These are phyloP conservation scores for Babesia bigemina DNA, from an alignment of 169 alveolate species.

Conservation along the genomic window DNA sequence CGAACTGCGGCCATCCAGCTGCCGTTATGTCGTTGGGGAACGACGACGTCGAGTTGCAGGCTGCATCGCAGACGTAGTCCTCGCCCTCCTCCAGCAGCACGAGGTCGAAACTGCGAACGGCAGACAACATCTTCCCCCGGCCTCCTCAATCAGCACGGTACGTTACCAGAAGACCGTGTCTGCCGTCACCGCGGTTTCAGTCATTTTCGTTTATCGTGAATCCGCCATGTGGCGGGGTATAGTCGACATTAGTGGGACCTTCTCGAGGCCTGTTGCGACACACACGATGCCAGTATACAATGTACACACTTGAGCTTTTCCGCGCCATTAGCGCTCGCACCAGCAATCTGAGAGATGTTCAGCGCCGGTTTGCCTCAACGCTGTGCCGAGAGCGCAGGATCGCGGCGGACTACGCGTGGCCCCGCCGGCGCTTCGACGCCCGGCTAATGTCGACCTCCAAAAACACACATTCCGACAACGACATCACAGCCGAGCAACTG, in stretches of 20 bases:
- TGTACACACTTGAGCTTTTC: slow-evolving; percentile 5
- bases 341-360: background rate
- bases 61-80: slow-evolving; percentile 75
- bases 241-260: background rate
- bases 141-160: background rate
- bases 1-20: slow-evolving; percentile 46
- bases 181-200: background rate
- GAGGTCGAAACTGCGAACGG: slow-evolving; percentile 75
- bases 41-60: slow-evolving; percentile 44
- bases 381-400: background rate
- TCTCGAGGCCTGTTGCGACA: background rate
- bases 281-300: background rate
- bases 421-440: background rate
- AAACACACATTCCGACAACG: background rate
- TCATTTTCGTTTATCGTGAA: background rate
- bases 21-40: slow-evolving; percentile 56
- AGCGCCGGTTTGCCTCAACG: background rate
- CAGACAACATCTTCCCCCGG: slow-evolving; percentile 49
- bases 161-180: background rate
- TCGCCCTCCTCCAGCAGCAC: slow-evolving; percentile 80
- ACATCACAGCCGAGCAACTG: background rate
- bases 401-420: background rate
- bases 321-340: background rate
- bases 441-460: slow-evolving; percentile 1
- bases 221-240: background rate